Evolutionary conservation across 495 filamentous ascomycete species (phyloP), one percentile per base, ranked within the genome.

Genomic region (Staphylotrichum longicolle): DNA sequence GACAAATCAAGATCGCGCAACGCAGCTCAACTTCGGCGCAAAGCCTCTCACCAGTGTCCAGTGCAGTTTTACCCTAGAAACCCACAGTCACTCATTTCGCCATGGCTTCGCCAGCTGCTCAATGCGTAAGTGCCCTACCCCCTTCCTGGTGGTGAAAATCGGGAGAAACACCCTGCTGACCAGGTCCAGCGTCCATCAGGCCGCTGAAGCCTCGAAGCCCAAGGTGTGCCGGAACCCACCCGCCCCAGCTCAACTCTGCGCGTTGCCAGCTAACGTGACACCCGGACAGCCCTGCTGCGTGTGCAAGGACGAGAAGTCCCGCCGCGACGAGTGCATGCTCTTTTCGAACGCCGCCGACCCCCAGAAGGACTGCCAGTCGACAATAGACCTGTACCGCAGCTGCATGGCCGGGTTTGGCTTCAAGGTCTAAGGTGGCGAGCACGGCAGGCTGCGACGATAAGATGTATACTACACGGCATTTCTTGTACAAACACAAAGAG

Each of bases 291-390:
- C 92, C 40, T 96, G 92, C 84, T 96, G 93, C 74, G 94, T 98
- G 27, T 98, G 94, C 85, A 96, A 93, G 70, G 83, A 91, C 49
- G 94, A 98, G 75, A 98, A 98, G 74, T 82, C 89, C 60, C 77
- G 80, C 62, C 91, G 94, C 62, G 94, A 98, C 75, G 94, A 98
- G 77, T 98, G 94, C 81, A 97, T 98, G 93, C 88, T 98, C 15
- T 96, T 98, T 77, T 92, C 88, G 58, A 91, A 84, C 63, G 79
- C 85, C 63, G 83, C 85, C 60, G 85, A 95, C 69, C 88, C 92
- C 35, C 82, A 90, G 68, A 72, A 81, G 65, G 91, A 93, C 63
- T 98, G 94, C 79, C 79, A 86, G 72, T 80, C 86, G 12, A 84
- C 86, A 58, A 89, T 98, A 64, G 86, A 91, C 12, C 83, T 87